Evolutionary conservation across 805 yeast species (phyloP).

Genomic region (Kazachstania bromeliacearum): DNA sequence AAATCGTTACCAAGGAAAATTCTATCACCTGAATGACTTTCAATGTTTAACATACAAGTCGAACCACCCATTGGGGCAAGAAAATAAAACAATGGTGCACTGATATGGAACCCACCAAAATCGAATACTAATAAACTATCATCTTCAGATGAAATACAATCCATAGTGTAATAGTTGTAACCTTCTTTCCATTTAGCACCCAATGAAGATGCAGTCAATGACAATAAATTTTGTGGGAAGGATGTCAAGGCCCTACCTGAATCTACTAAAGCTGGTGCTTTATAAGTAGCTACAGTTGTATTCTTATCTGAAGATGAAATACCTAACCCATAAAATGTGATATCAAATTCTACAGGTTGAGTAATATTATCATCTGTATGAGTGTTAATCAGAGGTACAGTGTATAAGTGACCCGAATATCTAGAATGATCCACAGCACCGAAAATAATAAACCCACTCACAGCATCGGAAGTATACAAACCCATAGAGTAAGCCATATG

Average conservation of each 20-base stretch:
- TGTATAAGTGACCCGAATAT: conserved; percentile 37
- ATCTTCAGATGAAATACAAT: conserved; percentile 33
- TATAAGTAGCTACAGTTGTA: conserved; percentile 21
- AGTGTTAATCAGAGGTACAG: conserved; percentile 42
- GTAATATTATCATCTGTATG: conserved; percentile 7
- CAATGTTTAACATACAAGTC: conserved; percentile 38
- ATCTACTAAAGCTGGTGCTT: conserved; percentile 34
- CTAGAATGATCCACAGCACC: conserved; percentile 65
- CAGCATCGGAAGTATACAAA: conserved; percentile 37
- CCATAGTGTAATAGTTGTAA: conserved; percentile 38
- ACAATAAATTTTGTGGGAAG: conserved; percentile 33
- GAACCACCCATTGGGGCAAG: conserved; percentile 16
- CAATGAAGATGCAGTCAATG: conserved; percentile 31
- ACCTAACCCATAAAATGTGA: conserved; percentile 24
- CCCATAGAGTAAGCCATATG: conserved; percentile 54
- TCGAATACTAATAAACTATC: conserved; percentile 34
- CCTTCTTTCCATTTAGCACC: conserved; percentile 35
- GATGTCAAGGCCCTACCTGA: conserved; percentile 37
- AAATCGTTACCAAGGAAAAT: conserved; percentile 49
- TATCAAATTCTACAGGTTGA: conserved; percentile 12
- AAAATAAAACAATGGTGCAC: conserved; percentile 36
- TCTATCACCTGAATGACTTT: conserved; percentile 11
- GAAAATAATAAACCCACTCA: conserved; percentile 49
- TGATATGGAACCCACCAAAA: conserved; percentile 51
- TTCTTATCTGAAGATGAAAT: conserved; percentile 17